Evolutionary conservation across 306 rosid species (phyloP).

Genomic region (Lagenaria siceraria): DNA sequence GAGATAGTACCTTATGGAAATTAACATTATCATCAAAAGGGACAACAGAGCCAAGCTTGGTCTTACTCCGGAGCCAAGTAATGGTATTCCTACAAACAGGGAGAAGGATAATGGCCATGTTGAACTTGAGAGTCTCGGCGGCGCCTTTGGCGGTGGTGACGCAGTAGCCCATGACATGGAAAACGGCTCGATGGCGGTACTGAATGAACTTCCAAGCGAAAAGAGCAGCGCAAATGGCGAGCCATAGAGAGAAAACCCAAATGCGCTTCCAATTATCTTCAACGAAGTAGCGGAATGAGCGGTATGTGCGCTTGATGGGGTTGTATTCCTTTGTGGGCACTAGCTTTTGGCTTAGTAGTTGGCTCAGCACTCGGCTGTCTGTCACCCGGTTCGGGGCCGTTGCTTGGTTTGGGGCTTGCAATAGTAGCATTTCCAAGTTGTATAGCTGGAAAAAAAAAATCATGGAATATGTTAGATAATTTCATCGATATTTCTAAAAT

Average conservation of each 20-base stretch:
- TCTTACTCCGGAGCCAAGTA: constrained; percentile 68
- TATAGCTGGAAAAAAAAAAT: constrained; percentile 26
- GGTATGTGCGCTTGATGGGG: constrained; percentile 41
- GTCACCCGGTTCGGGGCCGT: constrained; percentile 34
- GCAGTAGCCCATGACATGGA: constrained; percentile 73
- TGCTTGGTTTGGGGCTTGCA: constrained; percentile 57
- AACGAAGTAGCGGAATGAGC: constrained; percentile 32
- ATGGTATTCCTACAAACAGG: constrained; percentile 86
- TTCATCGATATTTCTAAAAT: too few species aligned
- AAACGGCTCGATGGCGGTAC: constrained; percentile 54
- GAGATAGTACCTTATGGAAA: constrained; percentile 54
- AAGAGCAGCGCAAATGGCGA: constrained; percentile 44
- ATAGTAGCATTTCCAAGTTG: constrained; percentile 74
- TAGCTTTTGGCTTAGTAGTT: constrained; percentile 64
- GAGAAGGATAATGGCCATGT: constrained; percentile 69
- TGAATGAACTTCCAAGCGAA: constrained; percentile 79
- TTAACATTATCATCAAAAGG: constrained; percentile 86
- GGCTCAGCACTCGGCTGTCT: constrained; percentile 52
- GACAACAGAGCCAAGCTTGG: constrained; percentile 49
- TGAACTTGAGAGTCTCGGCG: constrained; percentile 83
- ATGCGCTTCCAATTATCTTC: constrained; percentile 79
- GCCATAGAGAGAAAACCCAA: constrained; percentile 61
- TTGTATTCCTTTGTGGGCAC: constrained; percentile 67
- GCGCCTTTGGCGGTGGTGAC: constrained; percentile 73
- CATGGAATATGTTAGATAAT: too few species aligned